Evolutionary conservation across 176 grass and related monocot species (phyloP).

Genomic region (Saccharum officinarum): DNA sequence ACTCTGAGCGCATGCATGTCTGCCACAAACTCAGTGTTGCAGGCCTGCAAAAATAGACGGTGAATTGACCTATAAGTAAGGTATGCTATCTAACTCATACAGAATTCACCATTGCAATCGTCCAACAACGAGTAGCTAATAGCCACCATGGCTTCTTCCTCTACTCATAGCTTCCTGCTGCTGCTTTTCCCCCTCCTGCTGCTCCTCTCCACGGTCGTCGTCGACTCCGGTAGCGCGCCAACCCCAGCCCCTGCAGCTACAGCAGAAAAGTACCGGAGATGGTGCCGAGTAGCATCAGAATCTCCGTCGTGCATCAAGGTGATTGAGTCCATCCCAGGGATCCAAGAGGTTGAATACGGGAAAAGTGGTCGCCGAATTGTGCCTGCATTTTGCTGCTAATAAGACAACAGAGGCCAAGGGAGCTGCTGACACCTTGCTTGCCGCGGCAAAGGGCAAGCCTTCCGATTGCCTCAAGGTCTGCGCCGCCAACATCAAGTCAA

Average conservation of each 20-base stretch:
- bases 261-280: too few relatives aligned
- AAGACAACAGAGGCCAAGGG: neutral
- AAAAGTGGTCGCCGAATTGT: neutral
- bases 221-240: neutral
- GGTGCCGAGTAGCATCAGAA: too few relatives aligned
- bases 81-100: neutral
- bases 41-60: neutral
- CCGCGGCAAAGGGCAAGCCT: neutral
- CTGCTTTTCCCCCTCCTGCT: neutral
- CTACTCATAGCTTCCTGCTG: neutral
- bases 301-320: too few relatives aligned
- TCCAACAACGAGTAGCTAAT: neutral
- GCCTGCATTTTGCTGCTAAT: neutral
- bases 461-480: neutral
- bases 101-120: neutral
- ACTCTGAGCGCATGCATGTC: too few relatives aligned
- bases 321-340: neutral
- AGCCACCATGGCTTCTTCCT: neutral
- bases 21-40: neutral
- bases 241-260: neutral
- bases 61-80: neutral
- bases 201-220: neutral
- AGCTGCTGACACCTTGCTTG: neutral
- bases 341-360: neutral
- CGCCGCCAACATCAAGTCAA: neutral